Conservation (phyloP, 352 stramenopile species). For the Phytophthora colocasiae region DNA sequence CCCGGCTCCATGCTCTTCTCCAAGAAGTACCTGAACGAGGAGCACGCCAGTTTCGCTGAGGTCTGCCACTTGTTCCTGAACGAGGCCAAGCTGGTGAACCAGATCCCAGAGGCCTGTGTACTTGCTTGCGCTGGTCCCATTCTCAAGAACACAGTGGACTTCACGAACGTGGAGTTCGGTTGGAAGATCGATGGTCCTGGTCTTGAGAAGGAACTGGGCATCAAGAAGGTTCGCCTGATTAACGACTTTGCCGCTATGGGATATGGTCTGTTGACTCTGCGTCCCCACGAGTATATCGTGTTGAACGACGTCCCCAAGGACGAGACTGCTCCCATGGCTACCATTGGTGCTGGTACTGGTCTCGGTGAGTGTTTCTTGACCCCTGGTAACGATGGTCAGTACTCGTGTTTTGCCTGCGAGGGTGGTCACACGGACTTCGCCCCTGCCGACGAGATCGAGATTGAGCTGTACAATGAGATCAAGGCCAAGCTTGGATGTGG, state of each 20-base stretch:
- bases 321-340: conserved; percentile 91
- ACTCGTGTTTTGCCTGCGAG: conserved; percentile 93
- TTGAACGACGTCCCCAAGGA: conserved; percentile 77
- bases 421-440: conserved; percentile 97
- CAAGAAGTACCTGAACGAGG: conserved; percentile 88
- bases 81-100: conserved; percentile 81
- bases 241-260: conserved; percentile 98
- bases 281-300: conserved; percentile 90
- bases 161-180: conserved; percentile 94
- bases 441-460: conserved; percentile 87
- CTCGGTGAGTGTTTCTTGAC: conserved; percentile 97
- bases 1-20: conserved; percentile 81
- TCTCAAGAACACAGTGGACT: conserved; percentile 81
- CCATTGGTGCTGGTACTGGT: conserved; percentile 95
- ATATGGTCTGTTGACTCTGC: conserved; percentile 96
- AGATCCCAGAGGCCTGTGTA: conserved; percentile 65
- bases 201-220: conserved; percentile 77
- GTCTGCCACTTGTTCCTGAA: conserved; percentile 94
- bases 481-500: conserved; percentile 76
- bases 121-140: conserved; percentile 82
- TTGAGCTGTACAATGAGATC: conserved; percentile 81
- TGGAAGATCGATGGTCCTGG: conserved; percentile 88
- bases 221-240: conserved; percentile 92
- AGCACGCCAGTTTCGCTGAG: conserved; percentile 78
- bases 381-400: conserved; percentile 74